Conservation (phyloP, 805 yeast species). For the Ogataea nakhonphanomensis region DNA sequence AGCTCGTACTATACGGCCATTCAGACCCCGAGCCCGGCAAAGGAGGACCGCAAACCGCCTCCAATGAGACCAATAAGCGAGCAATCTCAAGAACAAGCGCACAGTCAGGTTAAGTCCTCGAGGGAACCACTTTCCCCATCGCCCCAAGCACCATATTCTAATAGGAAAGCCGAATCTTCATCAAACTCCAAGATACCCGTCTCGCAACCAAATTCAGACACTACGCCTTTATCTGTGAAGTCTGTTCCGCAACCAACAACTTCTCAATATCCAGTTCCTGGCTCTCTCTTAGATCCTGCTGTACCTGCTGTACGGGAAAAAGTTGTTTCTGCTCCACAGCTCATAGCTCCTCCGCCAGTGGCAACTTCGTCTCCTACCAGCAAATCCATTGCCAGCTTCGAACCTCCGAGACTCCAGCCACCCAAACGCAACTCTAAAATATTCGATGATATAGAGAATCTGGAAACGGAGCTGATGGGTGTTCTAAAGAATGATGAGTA, state of each 20-base stretch:
- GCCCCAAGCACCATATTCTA: neutral
- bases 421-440: slow-evolving; percentile 25
- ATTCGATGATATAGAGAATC: slow-evolving; percentile 26
- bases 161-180: too few species aligned
- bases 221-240: neutral
- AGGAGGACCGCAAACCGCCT: slow-evolving; percentile 11
- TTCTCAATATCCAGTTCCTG: too few species aligned
- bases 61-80: slow-evolving; percentile 5
- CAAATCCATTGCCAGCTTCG: neutral
- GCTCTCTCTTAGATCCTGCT: neutral
- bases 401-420: slow-evolving; percentile 6
- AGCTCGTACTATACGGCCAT: slow-evolving; percentile 10
- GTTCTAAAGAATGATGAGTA: slow-evolving; percentile 16
- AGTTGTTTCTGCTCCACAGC: neutral
- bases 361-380: slow-evolving; percentile 2
- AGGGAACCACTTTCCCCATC: too few species aligned
- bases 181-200: too few species aligned
- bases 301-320: neutral
- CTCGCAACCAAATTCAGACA: neutral
- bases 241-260: too few species aligned
- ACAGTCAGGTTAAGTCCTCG: too few species aligned
- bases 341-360: neutral
- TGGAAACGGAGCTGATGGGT: slow-evolving; percentile 27
- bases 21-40: slow-evolving; percentile 10
- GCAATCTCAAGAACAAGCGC: neutral